These are phyloP conservation scores for Podaxis mareebaensis DNA, from an alignment of 768 basidiomycete genomes.

Conservation along the genomic window DNA sequence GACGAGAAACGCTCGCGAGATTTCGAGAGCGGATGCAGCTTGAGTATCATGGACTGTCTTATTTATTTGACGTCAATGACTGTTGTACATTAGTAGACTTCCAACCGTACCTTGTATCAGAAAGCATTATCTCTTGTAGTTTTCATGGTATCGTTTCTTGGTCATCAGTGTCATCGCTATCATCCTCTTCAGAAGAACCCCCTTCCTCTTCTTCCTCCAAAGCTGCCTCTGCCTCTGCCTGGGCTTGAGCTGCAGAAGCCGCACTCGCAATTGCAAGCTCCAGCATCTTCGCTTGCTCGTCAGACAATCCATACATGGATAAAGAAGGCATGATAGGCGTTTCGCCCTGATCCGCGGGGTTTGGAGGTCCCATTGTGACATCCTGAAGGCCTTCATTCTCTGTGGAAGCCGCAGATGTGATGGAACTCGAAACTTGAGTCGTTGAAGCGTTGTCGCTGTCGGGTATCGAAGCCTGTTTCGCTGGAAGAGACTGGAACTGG, in stretches of 20 bases:
- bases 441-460: slow-evolving; percentile 16
- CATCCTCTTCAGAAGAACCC: slow-evolving; percentile 41
- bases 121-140: slow-evolving; percentile 10
- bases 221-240: slow-evolving; percentile 78
- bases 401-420: slow-evolving; percentile 18
- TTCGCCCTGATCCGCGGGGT: slow-evolving; percentile 17
- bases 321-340: slow-evolving; percentile 38
- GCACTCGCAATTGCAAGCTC: slow-evolving; percentile 77
- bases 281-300: slow-evolving; percentile 67
- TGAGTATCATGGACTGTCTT: background rate
- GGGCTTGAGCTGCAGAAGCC: slow-evolving; percentile 72
- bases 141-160: slow-evolving; percentile 19
- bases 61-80: slow-evolving; percentile 13
- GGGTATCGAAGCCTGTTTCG: slow-evolving; percentile 19
- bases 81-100: slow-evolving; percentile 15
- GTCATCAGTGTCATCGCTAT: slow-evolving; percentile 45
- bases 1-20: slow-evolving; percentile 1
- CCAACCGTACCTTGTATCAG: slow-evolving; percentile 14
- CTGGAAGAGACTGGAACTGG: slow-evolving; percentile 48
- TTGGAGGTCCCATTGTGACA: slow-evolving; percentile 9
- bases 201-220: slow-evolving; percentile 70
- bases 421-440: slow-evolving; percentile 15
- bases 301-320: slow-evolving; percentile 71
- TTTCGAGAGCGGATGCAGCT: background rate
- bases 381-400: slow-evolving; percentile 21